Evolutionary conservation across 768 basidiomycete species (phyloP).

Genomic region (Suillus decipiens): DNA sequence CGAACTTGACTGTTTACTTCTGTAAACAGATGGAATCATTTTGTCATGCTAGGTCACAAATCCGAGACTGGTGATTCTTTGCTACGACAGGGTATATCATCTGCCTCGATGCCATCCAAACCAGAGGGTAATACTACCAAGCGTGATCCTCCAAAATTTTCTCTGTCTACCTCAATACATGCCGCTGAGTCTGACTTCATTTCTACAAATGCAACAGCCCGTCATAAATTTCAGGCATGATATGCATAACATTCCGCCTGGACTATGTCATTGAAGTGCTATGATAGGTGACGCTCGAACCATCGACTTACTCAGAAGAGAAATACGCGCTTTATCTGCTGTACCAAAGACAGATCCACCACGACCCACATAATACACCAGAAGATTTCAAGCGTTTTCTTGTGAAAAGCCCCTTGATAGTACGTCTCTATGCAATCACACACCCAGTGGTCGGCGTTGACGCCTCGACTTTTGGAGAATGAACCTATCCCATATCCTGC

Average conservation of each 20-base stretch:
- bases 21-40: slow-evolving; percentile 68
- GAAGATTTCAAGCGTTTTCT: slow-evolving; percentile 72
- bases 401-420: slow-evolving; percentile 73
- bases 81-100: neutral
- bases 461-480: slow-evolving; percentile 37
- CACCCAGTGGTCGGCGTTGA: neutral
- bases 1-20: neutral
- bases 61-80: slow-evolving; percentile 22
- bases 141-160: slow-evolving; percentile 31
- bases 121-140: slow-evolving; percentile 10
- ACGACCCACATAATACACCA: slow-evolving; percentile 55
- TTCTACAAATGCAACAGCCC: slow-evolving; percentile 28
- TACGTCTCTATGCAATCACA: slow-evolving; percentile 35
- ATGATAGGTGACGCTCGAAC: slow-evolving; percentile 70
- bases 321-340: slow-evolving; percentile 76
- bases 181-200: slow-evolving; percentile 47
- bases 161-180: slow-evolving; percentile 53
- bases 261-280: neutral
- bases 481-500: slow-evolving; percentile 61
- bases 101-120: neutral
- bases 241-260: neutral
- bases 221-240: slow-evolving; percentile 64
- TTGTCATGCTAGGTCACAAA: slow-evolving; percentile 48
- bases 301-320: slow-evolving; percentile 73
- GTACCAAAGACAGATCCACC: slow-evolving; percentile 82